Evolutionary conservation across 1,284 basidiomycete species (phyloP).

Genomic region (Sphagnurus paluster): DNA sequence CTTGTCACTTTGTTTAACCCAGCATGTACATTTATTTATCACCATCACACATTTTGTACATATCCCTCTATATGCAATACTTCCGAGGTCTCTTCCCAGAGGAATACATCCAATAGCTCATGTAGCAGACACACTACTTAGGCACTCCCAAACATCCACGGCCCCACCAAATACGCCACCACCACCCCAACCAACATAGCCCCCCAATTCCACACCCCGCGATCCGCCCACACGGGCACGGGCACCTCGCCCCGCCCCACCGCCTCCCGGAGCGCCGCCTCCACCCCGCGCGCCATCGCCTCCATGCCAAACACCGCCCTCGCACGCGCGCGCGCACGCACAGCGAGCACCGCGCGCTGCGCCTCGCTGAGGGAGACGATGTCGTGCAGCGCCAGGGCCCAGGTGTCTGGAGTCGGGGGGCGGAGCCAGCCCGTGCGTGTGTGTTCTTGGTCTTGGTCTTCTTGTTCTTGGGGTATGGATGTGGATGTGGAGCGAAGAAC

Average conservation of each 20-base stretch:
- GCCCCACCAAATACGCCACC: slow-evolving; percentile 23
- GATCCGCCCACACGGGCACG: slow-evolving; percentile 21
- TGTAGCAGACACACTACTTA: no score
- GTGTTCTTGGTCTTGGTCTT: slow-evolving; percentile 27
- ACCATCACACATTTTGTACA: no score
- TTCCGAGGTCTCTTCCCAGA: no score
- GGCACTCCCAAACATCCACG: no score
- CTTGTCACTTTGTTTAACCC: no score
- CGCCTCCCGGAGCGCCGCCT: slow-evolving; percentile 53
- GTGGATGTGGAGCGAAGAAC: no score
- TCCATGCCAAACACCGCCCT: slow-evolving; percentile 59
- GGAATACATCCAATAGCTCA: no score
- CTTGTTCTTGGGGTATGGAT: no score
- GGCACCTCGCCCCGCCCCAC: slow-evolving; percentile 45
- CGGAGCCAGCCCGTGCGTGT: slow-evolving; percentile 72
- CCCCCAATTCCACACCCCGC: no score
- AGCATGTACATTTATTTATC: no score
- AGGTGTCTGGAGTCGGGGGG: slow-evolving; percentile 56
- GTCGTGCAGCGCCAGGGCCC: slow-evolving; percentile 68
- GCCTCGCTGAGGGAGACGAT: slow-evolving; percentile 53
- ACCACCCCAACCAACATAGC: slow-evolving; percentile 34
- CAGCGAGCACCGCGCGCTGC: slow-evolving; percentile 51
- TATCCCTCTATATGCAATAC: no score
- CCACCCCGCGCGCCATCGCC: slow-evolving; percentile 61
- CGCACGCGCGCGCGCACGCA: slow-evolving; percentile 60